A percentile compares a stretch with the other conserved stretches of the same genome.
Conservation (phyloP, 148 eudicot genomes). For the Chenopodium album region DNA sequence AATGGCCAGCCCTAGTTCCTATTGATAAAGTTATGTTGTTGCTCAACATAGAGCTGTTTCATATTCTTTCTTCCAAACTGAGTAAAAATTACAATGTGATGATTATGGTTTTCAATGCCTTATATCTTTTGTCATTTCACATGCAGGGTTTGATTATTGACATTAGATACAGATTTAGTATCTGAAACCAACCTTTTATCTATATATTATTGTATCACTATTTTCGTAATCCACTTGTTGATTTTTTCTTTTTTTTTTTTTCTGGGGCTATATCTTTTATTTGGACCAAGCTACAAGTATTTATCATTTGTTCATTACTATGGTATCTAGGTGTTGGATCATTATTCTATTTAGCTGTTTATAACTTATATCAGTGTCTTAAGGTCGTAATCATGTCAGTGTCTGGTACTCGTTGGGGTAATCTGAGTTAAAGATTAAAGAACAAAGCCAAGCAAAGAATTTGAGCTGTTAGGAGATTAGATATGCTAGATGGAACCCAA, state of each 20-base stretch:
- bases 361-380: background rate
- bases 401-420: background rate
- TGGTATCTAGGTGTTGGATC: background rate
- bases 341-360: background rate
- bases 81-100: background rate
- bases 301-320: background rate
- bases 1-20: background rate
- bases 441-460: background rate
- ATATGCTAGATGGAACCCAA: background rate
- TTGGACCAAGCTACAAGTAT: background rate
- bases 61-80: background rate
- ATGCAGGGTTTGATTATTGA: background rate
- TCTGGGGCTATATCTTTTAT: background rate
- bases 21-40: background rate
- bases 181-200: background rate
- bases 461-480: background rate
- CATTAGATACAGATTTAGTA: background rate
- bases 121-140: background rate
- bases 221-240: no score
- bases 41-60: background rate
- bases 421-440: background rate
- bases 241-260: background rate
- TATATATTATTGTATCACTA: no score
- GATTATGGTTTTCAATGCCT: background rate
- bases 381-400: background rate